phyloP scores from a whole-genome alignment of 768 basidiomycete genomes.

The Suillus lakei region DNA sequence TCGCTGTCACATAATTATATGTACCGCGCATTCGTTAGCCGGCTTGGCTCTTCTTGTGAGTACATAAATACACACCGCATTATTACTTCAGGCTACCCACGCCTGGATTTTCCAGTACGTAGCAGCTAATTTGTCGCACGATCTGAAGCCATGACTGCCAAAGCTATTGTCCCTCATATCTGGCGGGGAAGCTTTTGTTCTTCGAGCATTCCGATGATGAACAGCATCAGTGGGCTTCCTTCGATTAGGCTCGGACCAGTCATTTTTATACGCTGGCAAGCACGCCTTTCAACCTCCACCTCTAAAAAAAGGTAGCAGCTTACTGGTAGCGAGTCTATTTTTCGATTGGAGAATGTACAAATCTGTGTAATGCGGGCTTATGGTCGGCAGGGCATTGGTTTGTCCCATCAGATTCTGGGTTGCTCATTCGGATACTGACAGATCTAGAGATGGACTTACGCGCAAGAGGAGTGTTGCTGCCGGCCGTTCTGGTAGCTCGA shows the following conservation, averaged over 20 bases:
- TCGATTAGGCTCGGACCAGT: not conserved
- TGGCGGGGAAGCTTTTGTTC: not conserved
- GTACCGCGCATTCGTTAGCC: not conserved
- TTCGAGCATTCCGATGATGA: not conserved
- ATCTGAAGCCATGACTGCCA: not conserved
- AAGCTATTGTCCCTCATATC: not conserved
- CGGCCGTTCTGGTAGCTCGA: not conserved
- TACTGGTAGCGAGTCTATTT: not conserved
- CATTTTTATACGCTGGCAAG: not conserved
- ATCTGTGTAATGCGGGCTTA: not conserved
- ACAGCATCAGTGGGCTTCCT: not conserved
- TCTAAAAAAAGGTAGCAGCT: not conserved
- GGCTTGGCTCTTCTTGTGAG: not conserved
- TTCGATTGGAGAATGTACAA: not conserved
- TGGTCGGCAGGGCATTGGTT: too few relatives aligned
- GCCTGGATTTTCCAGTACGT: not conserved
- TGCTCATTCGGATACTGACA: not conserved
- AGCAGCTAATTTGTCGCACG: not conserved
- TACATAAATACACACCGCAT: not conserved
- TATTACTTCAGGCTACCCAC: slow-evolving; percentile 5
- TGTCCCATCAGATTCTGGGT: not conserved
- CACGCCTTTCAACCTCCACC: not conserved
- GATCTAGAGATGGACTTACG: not conserved
- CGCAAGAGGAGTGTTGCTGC: not conserved
- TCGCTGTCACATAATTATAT: not conserved